Conservation (phyloP, 2,329 filamentous ascomycete species). For the Sporothrix humicola region DNA sequence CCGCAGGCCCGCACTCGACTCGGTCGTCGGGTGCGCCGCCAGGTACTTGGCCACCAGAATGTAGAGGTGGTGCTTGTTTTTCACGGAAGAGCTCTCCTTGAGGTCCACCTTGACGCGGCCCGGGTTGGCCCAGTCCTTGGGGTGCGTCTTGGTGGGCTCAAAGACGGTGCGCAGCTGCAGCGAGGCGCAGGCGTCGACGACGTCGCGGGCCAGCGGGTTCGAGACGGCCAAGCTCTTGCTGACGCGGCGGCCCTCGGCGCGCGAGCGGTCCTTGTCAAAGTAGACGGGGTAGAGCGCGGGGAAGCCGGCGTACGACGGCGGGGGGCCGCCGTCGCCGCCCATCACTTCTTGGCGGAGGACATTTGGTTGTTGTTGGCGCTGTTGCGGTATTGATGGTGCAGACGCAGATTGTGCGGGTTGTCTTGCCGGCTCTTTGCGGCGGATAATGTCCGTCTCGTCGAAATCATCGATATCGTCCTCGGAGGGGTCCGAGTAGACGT, state of each 20-base stretch:
- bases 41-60: slow-evolving; percentile 79
- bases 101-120: slow-evolving; percentile 83
- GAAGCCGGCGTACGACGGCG: slow-evolving; percentile 71
- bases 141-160: slow-evolving; percentile 90
- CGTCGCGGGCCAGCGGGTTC: slow-evolving; percentile 87
- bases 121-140: slow-evolving; percentile 97
- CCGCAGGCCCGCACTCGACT: slow-evolving; percentile 68
- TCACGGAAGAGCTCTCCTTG: slow-evolving; percentile 54
- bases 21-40: slow-evolving; percentile 75
- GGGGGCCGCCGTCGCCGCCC: slow-evolving; percentile 45
- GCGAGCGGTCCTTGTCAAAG: slow-evolving; percentile 78
- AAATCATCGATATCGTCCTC: slow-evolving; percentile 80
- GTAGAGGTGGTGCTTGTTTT: slow-evolving; percentile 86
- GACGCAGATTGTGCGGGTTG: slow-evolving; percentile 35
- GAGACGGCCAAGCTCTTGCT: slow-evolving; percentile 71
- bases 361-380: slow-evolving; percentile 11
- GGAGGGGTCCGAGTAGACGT: slow-evolving; percentile 78
- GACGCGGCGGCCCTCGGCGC: slow-evolving; percentile 83
- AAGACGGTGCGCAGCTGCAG: slow-evolving; percentile 77
- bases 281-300: slow-evolving; percentile 95
- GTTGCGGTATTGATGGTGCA: slow-evolving; percentile 36
- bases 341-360: not conserved
- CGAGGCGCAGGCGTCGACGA: slow-evolving; percentile 80
- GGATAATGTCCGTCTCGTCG: slow-evolving; percentile 62
- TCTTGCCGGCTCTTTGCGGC: slow-evolving; percentile 43